Evolutionary conservation across 805 yeast species (phyloP), one percentile per base, ranked within the genome.

Genomic region (Clavispora carvajalis): DNA sequence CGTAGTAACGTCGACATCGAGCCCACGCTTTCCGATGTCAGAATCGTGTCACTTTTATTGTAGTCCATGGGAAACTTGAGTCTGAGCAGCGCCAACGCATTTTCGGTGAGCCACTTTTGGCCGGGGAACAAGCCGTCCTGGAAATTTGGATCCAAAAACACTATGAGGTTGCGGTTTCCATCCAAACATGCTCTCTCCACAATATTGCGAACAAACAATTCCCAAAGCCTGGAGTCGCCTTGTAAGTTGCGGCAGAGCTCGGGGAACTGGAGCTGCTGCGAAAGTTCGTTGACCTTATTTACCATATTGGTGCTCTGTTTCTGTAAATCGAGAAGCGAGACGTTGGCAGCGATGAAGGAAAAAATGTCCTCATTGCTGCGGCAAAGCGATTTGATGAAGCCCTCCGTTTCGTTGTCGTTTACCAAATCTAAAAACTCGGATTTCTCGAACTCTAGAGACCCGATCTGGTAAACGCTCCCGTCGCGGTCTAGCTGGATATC

Each of bases 381-480:
- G 37, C 61, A 55, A 30, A 58, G 51, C 28, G 74, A 67, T 51
- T 73, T 73, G 37, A 79, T 65, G 54, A 80, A 77, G 18, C 80
- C 78, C 44, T 76, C 82, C 4, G 83, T 72, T 25, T 80, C 84
- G 48, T 54, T 52, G 31, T 57, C 55, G 21, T 54, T 58, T 2
- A 51, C 60, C 36, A 58, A 39, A 28, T 57, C 58, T 33, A 57
- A 46, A 47, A 79, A 71, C 38, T 77, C 82, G 2, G 74, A 63
- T 42, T 76, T 75, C 46, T 74, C 77, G 49, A 73, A 69, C 41
- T 72, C 79, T 21, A 69, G 52, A 3, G 73, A 66, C n/a, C 74
- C 74, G 19, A 69, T 69, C 43, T 69, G 67, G 49, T 68, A 69
- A 7, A 62, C 67, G 36, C 62, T 60, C 6, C 55, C 48, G 29